Base-by-base conservation (phyloP, 768 basidiomycete genomes). In the Boletus patriciae region DNA sequence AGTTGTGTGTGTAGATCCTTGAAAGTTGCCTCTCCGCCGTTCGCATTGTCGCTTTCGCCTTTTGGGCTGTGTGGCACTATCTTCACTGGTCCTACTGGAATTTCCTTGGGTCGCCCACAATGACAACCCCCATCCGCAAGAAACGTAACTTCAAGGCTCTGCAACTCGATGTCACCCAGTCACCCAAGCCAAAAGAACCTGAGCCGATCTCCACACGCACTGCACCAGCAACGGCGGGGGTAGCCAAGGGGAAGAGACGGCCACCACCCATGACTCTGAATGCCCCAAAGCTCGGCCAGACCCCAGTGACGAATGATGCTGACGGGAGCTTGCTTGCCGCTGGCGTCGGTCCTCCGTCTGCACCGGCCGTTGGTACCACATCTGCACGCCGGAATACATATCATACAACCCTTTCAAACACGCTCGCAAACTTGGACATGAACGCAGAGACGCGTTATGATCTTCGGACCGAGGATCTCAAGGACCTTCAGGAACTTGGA, bases 131-230 rank as follows among this genome's bases (percentile, higher is more conserved):
- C 52, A 83, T 92, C 59, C 88, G 92, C 74, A 92, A 92, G 81
- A 94, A 94, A 73, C 86, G 92, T 60, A 94, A 94, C 71, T 93
- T 92, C 82, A 94, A 92, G 74, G 85, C 82, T 38, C 82, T 94
- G 10, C 84, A 87, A 75, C 85, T 94, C 69, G 79, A 83, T 62
- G 84, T 87, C 55, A 59, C 79, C 44, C 73, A 74, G 45, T 70
- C 79, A 21, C 62, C 76, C 40, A 55, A 69, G n/a, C 69, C 79
- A 2, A 68, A 77, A 5, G 74, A 79, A 50, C 66, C 72, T 29
- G 73, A 76, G 52, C 77, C 77, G 51, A 72, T 81, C 47, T 74
- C 83, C 18, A 76, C 77, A 16, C 77, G 83, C 50, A 76, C 72
- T 47, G 81, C 83, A 31, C 80, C 80, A 43, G 57, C 57, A 42